Evolutionary conservation across 139 green algal species (phyloP).

Genomic region (Picochlorum costavermella): DNA sequence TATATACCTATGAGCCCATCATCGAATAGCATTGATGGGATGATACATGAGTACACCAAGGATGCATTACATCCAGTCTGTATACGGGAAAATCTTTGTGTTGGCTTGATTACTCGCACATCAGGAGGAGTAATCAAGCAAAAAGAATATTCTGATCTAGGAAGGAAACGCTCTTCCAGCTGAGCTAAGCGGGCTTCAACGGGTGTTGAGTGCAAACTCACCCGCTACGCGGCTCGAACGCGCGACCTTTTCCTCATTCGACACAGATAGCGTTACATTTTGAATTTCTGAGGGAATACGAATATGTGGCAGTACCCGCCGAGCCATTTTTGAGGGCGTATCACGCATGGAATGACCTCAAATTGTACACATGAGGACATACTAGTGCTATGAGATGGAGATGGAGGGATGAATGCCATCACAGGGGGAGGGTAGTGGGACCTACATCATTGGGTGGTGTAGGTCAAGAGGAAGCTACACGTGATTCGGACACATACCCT

Average conservation of each 20-base stretch:
- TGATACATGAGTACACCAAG: too few species aligned
- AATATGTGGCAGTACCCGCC: neutral
- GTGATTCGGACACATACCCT: too few species aligned
- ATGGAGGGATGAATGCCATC: too few species aligned
- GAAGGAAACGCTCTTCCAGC: constrained; percentile 1
- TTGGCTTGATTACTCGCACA: neutral
- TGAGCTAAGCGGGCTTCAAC: neutral
- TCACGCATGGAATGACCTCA: too few species aligned
- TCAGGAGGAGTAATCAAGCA: neutral
- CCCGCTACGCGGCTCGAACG: neutral
- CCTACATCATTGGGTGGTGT: too few species aligned
- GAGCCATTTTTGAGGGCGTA: neutral
- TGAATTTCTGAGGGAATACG: neutral
- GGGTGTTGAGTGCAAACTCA: neutral
- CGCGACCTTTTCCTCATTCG: neutral
- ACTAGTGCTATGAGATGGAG: too few species aligned
- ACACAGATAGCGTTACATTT: neutral
- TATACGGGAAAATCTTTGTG: neutral
- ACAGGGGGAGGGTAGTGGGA: too few species aligned
- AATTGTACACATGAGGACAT: too few species aligned
- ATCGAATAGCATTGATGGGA: too few species aligned
- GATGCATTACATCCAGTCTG: neutral
- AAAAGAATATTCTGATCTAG: neutral
- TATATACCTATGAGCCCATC: too few species aligned
- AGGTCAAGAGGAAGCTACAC: too few species aligned